Conservation (phyloP, 768 basidiomycete species). For the Suillus hirtellus region DNA sequence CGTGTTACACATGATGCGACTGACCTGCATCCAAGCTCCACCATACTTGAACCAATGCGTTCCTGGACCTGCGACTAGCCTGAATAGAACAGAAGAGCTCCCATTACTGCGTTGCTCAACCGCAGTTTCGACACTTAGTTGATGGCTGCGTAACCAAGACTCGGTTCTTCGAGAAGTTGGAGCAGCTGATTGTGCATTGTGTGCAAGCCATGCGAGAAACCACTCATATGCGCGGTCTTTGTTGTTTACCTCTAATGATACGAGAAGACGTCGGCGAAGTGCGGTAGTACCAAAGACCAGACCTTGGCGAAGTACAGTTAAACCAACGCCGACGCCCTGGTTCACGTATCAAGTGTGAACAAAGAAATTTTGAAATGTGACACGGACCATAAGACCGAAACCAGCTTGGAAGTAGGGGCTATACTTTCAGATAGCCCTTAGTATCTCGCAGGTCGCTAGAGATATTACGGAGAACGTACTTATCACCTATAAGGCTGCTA, state of each 20-base stretch:
- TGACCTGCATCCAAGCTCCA: constrained; percentile 95
- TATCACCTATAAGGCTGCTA: constrained; percentile 53
- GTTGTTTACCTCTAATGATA: constrained; percentile 94
- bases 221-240: constrained; percentile 95
- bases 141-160: constrained; percentile 75
- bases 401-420: constrained; percentile 99
- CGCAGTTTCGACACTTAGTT: constrained; percentile 91
- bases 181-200: constrained; percentile 46
- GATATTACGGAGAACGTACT: constrained; percentile 48
- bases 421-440: constrained; percentile 36
- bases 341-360: constrained; percentile 6
- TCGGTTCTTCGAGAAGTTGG: constrained; percentile 27
- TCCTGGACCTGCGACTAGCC: constrained; percentile 94
- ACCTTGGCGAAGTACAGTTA: constrained; percentile 74
- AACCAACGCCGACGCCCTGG: constrained; percentile 88
- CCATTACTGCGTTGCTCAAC: constrained; percentile 91
- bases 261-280: constrained; percentile 87
- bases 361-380: not conserved
- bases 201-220: constrained; percentile 96
- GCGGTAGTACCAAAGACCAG: constrained; percentile 67
- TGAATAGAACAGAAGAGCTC: constrained; percentile 85
- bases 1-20: constrained; percentile 10
- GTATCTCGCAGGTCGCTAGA: constrained; percentile 14
- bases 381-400: constrained; percentile 89
- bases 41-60: constrained; percentile 89